Base-by-base conservation (phyloP, 2,329 filamentous ascomycete species). In the Septoria petroselini region DNA sequence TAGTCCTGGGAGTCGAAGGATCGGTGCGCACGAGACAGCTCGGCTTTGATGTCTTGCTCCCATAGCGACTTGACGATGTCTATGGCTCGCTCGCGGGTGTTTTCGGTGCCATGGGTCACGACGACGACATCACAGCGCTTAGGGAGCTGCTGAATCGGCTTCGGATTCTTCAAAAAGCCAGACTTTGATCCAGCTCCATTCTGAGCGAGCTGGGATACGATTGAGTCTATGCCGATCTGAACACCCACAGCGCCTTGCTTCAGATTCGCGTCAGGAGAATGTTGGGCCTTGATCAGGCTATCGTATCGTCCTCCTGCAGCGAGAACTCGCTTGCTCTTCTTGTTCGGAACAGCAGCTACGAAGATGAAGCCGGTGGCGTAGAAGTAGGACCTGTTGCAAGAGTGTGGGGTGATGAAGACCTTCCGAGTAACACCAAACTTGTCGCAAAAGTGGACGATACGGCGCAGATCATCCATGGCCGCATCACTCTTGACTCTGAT, bases 261-360 rank as follows among this genome's bases (percentile, higher is more conserved):
- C 4, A 47, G 35, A 9, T 41, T 81, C 76, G 34, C 83, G 79
- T 56, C 83, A 85, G 4, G 37, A 2, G 87, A 86, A 7, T 84
- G 81, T 63, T 94, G 87, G 53, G 94, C 87, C 65, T 84, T 83
- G 57, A 98, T 91, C 15, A 98, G 73, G 40, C 83, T 82, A 66
- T 98, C 94, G 66, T 98, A 98, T 41, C 93, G 82, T 2, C 93
- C 93, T 42, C 94, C 93, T 25, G 91, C 93, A 4, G 91, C 93
- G 63, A 97, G 41, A 9, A 40, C 25, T 23, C 33, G 38, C 59
- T 93, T 86, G 60, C 76, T 74, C 54, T 85, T 80, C 66, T 89
- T 94, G 54, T 81, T 84, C 66, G 97, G 91, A 57, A 91, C 89
- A 2, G 96, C 73, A 62, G 90, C 96, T 54, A 94, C 88, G 66